Base-by-base conservation (phyloP, 768 basidiomycete species). In the Podaxis mareebaensis region DNA sequence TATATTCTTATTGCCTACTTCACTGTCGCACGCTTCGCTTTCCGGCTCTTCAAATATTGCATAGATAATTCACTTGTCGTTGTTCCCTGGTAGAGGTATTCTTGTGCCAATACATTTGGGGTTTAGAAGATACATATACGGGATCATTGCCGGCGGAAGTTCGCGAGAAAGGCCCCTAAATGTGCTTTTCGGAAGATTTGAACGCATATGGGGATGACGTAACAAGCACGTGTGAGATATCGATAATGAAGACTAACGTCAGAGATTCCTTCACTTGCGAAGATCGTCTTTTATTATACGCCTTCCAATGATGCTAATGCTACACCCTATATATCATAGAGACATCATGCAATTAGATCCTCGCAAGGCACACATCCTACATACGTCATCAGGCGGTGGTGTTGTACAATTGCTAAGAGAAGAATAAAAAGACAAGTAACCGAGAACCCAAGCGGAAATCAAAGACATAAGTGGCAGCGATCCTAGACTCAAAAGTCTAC, bases 401-500 rank as follows among this genome's bases (percentile, higher is more conserved):
- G 39, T 40, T 56, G 38, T 40, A 56, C 54, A 56, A 56, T 22
- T 56, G 38, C 54, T 12, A 7, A 24, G 17, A 8, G 39, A 56
- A 39, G n/a, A 40, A 56, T 56, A 56, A 56, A 39, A 56, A 56
- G 38, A 12, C 52, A 5, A 20, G 11, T n/a, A 17, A 22, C 44
- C 44, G 3, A 40, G 20, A 30, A 39, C 22, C 39, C 38, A 40
- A 39, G 39, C n/a, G 30, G 36, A 55, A 56, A n/a, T n/a, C 10
- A 10, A 13, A 54, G n/a, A n/a, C 8, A 40, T 5, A 36, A 20
- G 17, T 4, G 33, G 30, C 13, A 8, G 24, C 15, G 44, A 2
- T 30, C 17, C 3, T 44, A 15, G n/a, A 20, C 26, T 58, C 46
- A 59, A 33, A 59, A 59, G 46, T 65, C 64, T 33, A 66, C 57